Evolutionary conservation across 73 alveolate genomes (phyloP).

Genomic region (Paramecium caudatum): DNA sequence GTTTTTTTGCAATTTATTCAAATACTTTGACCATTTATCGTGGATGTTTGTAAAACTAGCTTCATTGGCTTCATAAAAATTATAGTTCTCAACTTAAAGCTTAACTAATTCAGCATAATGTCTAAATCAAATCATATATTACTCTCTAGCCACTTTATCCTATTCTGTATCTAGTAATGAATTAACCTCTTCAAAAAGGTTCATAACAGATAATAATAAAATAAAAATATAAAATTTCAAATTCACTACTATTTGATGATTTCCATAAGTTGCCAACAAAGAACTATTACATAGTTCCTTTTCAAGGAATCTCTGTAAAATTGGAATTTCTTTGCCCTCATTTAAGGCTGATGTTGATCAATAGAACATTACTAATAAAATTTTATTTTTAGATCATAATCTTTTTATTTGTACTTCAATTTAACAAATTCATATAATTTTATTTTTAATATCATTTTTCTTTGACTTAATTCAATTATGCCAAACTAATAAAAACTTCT

Average conservation of each 20-base stretch:
- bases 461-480: too few species aligned
- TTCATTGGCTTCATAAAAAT: constrained; percentile 5
- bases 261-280: too few species aligned
- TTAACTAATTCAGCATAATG: not conserved
- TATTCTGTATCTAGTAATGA: not conserved
- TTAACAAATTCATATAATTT: too few species aligned
- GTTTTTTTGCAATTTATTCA: not conserved
- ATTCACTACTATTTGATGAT: too few species aligned
- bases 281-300: too few species aligned
- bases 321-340: too few species aligned
- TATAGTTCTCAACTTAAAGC: not conserved
- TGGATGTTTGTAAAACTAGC: not conserved
- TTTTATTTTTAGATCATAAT: too few species aligned
- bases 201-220: constrained; percentile 1
- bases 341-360: too few species aligned
- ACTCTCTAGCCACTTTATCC: constrained; percentile 14
- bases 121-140: not conserved
- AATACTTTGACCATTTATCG: not conserved
- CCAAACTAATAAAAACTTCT: not conserved
- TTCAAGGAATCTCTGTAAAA: too few species aligned
- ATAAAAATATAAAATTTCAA: not conserved
- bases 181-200: constrained; percentile 21
- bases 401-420: too few species aligned
- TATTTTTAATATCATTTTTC: too few species aligned
- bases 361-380: too few species aligned